These are phyloP conservation scores for Stagonosporopsis vannaccii DNA, from an alignment of 2,329 filamentous ascomycete species.

Conservation along the genomic window DNA sequence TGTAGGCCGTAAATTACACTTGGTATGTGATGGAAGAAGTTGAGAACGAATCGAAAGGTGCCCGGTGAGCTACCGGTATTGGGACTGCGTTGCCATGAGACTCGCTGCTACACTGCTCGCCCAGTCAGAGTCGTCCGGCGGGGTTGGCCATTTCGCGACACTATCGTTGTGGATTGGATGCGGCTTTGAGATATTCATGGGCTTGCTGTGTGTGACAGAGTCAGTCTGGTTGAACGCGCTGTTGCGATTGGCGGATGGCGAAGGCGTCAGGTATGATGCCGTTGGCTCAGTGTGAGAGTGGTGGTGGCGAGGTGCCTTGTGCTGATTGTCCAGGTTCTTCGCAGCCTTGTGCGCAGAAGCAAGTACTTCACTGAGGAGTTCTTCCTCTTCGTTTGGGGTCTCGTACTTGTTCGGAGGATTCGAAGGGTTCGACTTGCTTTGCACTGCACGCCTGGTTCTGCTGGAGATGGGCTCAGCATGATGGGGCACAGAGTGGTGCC, in stretches of 20 bases:
- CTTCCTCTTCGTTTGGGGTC: slow-evolving; percentile 94
- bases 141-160: slow-evolving; percentile 86
- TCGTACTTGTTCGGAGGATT: slow-evolving; percentile 87
- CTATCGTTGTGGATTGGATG: slow-evolving; percentile 54
- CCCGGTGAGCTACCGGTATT: slow-evolving; percentile 38
- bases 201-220: slow-evolving; percentile 70
- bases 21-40: slow-evolving; percentile 28
- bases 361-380: slow-evolving; percentile 88
- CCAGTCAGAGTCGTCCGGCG: slow-evolving; percentile 95
- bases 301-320: slow-evolving; percentile 55
- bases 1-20: slow-evolving; percentile 31
- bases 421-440: slow-evolving; percentile 72
- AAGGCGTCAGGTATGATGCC: slow-evolving; percentile 73
- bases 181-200: slow-evolving; percentile 67
- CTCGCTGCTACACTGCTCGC: slow-evolving; percentile 81
- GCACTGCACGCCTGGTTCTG: slow-evolving; percentile 78
- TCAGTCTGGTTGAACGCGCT: slow-evolving; percentile 73
- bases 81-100: slow-evolving; percentile 55
- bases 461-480: slow-evolving; percentile 69
- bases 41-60: slow-evolving; percentile 16
- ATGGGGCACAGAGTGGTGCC: slow-evolving; percentile 57
- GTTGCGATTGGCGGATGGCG: slow-evolving; percentile 83
- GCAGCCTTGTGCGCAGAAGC: slow-evolving; percentile 78
- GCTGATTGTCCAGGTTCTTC: slow-evolving; percentile 68
- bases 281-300: slow-evolving; percentile 69